Evolutionary conservation across 306 rosid species (phyloP).

Genomic region (Vachellia collinsii): DNA sequence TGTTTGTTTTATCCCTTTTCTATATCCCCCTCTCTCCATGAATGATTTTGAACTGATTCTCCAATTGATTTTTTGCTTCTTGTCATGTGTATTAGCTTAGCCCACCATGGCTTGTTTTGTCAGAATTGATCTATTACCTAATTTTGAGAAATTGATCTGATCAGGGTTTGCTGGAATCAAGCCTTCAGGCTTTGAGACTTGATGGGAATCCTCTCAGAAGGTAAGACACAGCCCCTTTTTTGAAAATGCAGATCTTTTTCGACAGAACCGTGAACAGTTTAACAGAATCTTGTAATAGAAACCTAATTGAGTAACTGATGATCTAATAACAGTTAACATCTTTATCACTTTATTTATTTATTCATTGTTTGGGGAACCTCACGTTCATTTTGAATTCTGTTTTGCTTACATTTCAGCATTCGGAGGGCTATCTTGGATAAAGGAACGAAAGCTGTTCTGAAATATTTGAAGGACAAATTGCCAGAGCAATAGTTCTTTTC

Average conservation of each 20-base stretch:
- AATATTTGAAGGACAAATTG: constrained; percentile 81
- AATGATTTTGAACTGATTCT: constrained; percentile 11
- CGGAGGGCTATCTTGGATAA: constrained; percentile 79
- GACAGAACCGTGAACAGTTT: background rate
- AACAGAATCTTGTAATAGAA: background rate
- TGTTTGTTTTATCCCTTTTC: background rate
- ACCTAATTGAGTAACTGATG: background rate
- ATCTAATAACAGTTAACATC: background rate
- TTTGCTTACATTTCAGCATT: constrained; percentile 59
- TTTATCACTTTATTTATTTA: background rate
- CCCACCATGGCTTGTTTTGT: constrained; percentile 7
- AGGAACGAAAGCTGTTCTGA: constrained; percentile 86
- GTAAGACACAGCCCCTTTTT: constrained; percentile 43
- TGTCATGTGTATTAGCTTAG: constrained; percentile 20
- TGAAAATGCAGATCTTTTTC: constrained; percentile 14
- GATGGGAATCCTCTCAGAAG: constrained; percentile 97
- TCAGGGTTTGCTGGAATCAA: constrained; percentile 91
- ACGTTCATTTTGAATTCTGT: background rate
- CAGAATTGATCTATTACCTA: constrained; percentile 24
- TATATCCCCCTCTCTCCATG: background rate
- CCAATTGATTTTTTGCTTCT: background rate
- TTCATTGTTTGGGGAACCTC: background rate
- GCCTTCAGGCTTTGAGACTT: constrained; percentile 75
- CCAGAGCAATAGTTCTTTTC: constrained; percentile 45
- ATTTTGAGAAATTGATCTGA: constrained; percentile 35